phyloP scores from a whole-genome alignment of 2,329 filamentous ascomycete genomes.

The Pyricularia grisea region DNA sequence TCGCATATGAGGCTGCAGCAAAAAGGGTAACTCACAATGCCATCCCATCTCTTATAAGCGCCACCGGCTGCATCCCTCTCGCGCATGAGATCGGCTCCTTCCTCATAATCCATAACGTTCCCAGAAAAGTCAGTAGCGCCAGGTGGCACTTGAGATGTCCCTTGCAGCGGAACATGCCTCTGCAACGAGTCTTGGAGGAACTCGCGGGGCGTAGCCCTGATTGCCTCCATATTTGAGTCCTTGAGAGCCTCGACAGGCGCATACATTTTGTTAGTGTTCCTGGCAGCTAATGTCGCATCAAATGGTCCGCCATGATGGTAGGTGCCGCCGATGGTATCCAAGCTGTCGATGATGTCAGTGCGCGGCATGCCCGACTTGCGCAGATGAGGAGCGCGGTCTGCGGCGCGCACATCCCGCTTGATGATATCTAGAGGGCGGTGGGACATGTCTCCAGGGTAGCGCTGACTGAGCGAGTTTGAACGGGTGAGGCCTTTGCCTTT shows the following conservation, averaged over 20 bases:
- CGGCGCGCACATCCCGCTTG: conserved; percentile 50
- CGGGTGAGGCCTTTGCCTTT: conserved; percentile 11
- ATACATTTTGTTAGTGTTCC: conserved; percentile 54
- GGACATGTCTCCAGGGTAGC: conserved; percentile 55
- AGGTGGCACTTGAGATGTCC: conserved; percentile 66
- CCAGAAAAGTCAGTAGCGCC: conserved; percentile 62
- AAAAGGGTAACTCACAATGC: conserved; percentile 46
- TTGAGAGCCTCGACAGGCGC: conserved; percentile 71
- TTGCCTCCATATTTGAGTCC: conserved; percentile 63
- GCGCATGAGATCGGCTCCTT: conserved; percentile 79
- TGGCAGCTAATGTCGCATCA: conserved; percentile 67
- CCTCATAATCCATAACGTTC: conserved; percentile 65
- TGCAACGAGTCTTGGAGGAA: conserved; percentile 65
- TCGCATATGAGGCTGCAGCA: not conserved
- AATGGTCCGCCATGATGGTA: conserved; percentile 92
- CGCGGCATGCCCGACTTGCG: conserved; percentile 51
- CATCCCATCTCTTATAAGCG: conserved; percentile 69
- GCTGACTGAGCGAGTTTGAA: conserved; percentile 39
- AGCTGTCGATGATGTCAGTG: conserved; percentile 70
- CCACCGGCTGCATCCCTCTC: conserved; percentile 59
- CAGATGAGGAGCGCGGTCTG: conserved; percentile 57
- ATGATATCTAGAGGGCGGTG: conserved; percentile 60
- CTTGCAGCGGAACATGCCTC: conserved; percentile 71
- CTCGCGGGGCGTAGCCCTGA: conserved; percentile 72
- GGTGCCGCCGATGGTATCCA: conserved; percentile 55